A percentile compares a stretch with the other conserved stretches of the same genome.
Conservation (phyloP, 2,329 filamentous ascomycete species). For the Epichloe gansuensis region DNA sequence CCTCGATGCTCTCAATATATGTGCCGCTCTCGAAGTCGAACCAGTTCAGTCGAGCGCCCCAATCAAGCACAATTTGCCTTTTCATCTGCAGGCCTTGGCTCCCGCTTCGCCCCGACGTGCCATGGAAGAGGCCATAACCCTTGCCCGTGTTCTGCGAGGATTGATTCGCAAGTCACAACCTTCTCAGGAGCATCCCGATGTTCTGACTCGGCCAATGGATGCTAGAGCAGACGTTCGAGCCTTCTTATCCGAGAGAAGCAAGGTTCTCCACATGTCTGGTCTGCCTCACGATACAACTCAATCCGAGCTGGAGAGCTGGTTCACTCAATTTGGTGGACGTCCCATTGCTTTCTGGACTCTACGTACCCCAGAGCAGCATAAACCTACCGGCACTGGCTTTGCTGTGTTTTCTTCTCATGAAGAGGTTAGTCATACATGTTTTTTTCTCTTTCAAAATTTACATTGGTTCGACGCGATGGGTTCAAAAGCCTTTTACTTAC, state of each 20-base stretch:
- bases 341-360: constrained; percentile 99
- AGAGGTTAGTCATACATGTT: constrained; percentile 54
- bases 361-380: constrained; percentile 94
- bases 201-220: constrained; percentile 90
- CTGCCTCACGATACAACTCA: constrained; percentile 96
- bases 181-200: constrained; percentile 83
- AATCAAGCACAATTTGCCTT: constrained; percentile 97
- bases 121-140: constrained; percentile 93
- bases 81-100: constrained; percentile 91
- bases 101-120: constrained; percentile 90
- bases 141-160: constrained; percentile 83
- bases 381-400: constrained; percentile 97
- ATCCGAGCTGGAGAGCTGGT: constrained; percentile 98
- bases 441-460: neutral
- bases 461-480: no score
- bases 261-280: constrained; percentile 95
- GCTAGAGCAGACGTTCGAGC: constrained; percentile 91
- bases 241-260: constrained; percentile 91
- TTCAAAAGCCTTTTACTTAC: neutral
- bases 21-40: constrained; percentile 93
- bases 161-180: constrained; percentile 95
- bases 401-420: constrained; percentile 98
- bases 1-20: constrained; percentile 93
- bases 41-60: constrained; percentile 94
- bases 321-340: constrained; percentile 93